Base-by-base conservation (phyloP, 2,329 filamentous ascomycete genomes). In the Orbilia ellipsospora region DNA sequence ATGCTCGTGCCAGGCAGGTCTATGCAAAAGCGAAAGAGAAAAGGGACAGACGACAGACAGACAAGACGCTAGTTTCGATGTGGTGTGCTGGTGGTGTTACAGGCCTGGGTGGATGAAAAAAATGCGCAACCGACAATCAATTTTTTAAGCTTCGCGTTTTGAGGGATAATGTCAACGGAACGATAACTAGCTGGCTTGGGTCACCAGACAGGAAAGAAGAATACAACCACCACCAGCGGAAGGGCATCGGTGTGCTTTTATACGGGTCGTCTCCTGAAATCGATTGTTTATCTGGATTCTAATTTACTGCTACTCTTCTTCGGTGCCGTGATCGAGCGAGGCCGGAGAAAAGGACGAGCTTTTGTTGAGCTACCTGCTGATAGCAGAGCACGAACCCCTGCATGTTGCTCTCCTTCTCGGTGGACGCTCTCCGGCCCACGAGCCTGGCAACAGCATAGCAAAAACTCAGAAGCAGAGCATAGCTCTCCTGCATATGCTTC, bases 21-120 rank as follows among this genome's bases (percentile, higher is more conserved):
- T 73, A 64, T 64, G 56, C 55, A 67, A 57, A 51, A 16, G 15
- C 20, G 45, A 54, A 45, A 57, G 50, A 16, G 15, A 42, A 54
- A 54, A 45, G 8, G 31, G 40, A 48, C 12, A 13, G 23, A 12
- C 12, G 18, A 40, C 20, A 5, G 45, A 48, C 42, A 62, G 36
- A 59, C 54, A 1, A 36, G 31, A 36, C 31, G 60, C 61, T 63
- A 70, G 57, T 36, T 2, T 36, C 2, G 55, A 31, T 67, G 64
- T 69, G 72, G 72, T 69, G 64, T 75, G 72, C 59, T 75, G 59
- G 64, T 75, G 72, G 72, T 75, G 70, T 63, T 74, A 74, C 70
- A 36, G 31, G 31, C 31, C 31, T 36, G 31, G 16, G 42, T 31
- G 26, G 18, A 61, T 48, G 44, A 15, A 61, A 60, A 68, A 68